Conservation (phyloP, 176 grass and related monocot species). For the Triticum turgidum region DNA sequence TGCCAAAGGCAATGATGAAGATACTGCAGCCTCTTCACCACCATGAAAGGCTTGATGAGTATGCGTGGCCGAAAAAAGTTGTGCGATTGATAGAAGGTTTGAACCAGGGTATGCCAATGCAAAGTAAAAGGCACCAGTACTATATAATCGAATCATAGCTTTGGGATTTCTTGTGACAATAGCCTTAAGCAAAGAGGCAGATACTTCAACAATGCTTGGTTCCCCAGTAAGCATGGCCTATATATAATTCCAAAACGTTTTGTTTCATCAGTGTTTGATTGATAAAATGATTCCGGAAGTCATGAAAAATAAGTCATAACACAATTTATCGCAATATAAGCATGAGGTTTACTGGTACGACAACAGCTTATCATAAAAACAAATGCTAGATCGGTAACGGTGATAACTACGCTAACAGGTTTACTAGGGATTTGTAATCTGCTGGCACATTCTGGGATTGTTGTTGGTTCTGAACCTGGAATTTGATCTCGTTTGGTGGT, state of each 20-base stretch:
- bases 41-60: conserved; percentile 99
- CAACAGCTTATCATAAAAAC: conserved; percentile 29
- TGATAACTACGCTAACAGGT: background rate
- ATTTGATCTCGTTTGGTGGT: too few species aligned
- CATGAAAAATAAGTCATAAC: conserved; percentile 18
- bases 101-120: conserved; percentile 87
- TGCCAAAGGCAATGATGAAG: conserved; percentile 87
- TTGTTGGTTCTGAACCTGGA: too few species aligned
- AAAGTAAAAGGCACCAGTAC: conserved; percentile 95
- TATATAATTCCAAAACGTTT: conserved; percentile 18
- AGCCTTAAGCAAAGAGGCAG: conserved; percentile 85
- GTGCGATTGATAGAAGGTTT: conserved; percentile 90
- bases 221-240: conserved; percentile 95
- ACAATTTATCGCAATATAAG: conserved; percentile 10
- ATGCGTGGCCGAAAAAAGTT: conserved; percentile 86
- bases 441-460: background rate
- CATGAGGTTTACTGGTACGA: conserved; percentile 3
- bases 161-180: conserved; percentile 98
- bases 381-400: conserved; percentile 10
- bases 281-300: conserved; percentile 7
- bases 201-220: conserved; percentile 90
- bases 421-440: conserved; percentile 5
- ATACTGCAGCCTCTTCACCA: conserved; percentile 97
- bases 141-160: conserved; percentile 95
- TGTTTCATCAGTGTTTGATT: conserved; percentile 5